Evolutionary conservation across 2,329 filamentous ascomycete genomes (phyloP), one percentile per base, ranked within the genome.

Genomic region (Colletotrichum coccodes): DNA sequence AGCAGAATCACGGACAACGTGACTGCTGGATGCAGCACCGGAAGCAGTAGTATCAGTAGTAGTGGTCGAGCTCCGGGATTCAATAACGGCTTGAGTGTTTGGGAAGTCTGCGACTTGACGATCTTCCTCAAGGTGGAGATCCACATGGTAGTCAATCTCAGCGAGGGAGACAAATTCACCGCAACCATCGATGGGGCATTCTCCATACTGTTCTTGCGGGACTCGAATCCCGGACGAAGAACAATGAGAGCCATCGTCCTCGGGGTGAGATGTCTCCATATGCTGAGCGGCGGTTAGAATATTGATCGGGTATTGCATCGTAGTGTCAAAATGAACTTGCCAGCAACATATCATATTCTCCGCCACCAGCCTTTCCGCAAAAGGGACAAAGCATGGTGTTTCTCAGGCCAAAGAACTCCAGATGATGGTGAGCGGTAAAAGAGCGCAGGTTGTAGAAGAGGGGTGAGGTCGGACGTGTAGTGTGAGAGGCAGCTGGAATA

Each of bases 91-190:
- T 26, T 64, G 68, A 18, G 58, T 59, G 23, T 52, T 57, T 28
- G 67, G 50, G n/a, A 60, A 28, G 36, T 70, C 60, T 1, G 47
- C 6, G 16, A 21, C 32, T 36, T 58, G 47, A 16, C 71, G 73
- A n/a, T 70, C 67, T 53, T 83, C 81, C 61, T 84, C 83, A 53
- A 80, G 75, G 74, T 92, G 90, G 64, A 91, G 80, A 72, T 90
- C 87, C 40, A 91, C 74, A 74, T 92, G 90, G 50, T 81, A 84
- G 18, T 87, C 83, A 40, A 91, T 79, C 72, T 91, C 87, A 18
- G 80, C 76, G 8, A 81, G 91, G 21, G 64, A 38, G 18, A 70
- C 76, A n/a, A 83, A 76, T 75, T 92, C 90, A 36, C 86, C 87
- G 74, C 91, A 93, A 26, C 83, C 85, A 18, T 87, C 84, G n/a